These are phyloP conservation scores for Artomyces pyxidatus DNA, from an alignment of 768 basidiomycete genomes.

Conservation along the genomic window DNA sequence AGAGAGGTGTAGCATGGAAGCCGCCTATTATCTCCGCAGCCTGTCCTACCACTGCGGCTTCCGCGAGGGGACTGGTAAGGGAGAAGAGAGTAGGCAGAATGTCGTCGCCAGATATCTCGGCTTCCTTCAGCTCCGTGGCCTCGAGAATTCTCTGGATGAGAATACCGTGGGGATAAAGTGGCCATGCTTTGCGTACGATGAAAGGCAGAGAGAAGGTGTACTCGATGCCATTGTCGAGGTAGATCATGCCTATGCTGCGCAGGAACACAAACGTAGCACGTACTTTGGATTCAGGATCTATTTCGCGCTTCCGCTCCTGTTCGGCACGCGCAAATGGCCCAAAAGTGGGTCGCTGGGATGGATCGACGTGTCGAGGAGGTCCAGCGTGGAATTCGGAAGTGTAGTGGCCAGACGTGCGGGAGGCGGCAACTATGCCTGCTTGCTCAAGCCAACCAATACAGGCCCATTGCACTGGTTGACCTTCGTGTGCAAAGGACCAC, in stretches of 20 bases:
- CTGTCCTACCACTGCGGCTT: constrained; percentile 63
- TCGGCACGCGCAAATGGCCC: constrained; percentile 31
- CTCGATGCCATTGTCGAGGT: constrained; percentile 59
- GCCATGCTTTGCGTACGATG: constrained; percentile 72
- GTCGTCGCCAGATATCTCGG: constrained; percentile 53
- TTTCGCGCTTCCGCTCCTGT: constrained; percentile 29
- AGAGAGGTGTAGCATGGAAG: constrained; percentile 21
- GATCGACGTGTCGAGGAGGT: constrained; percentile 19
- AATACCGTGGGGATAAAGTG: constrained; percentile 69
- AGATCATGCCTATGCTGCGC: constrained; percentile 66
- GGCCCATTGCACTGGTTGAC: constrained; percentile 69
- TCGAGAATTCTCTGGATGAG: constrained; percentile 72
- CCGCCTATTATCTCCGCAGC: constrained; percentile 53
- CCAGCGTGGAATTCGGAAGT: constrained; percentile 21
- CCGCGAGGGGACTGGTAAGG: constrained; percentile 67
- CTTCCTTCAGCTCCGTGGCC: constrained; percentile 56
- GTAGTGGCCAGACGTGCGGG: constrained; percentile 21
- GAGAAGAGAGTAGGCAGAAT: constrained; percentile 77
- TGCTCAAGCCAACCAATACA: constrained; percentile 72
- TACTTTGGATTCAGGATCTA: constrained; percentile 33
- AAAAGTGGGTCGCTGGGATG: constrained; percentile 25
- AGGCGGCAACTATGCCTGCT: constrained; percentile 24
- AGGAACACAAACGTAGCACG: constrained; percentile 72
- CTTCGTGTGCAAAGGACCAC: constrained; percentile 69
- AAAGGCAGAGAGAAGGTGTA: constrained; percentile 79